These are phyloP conservation scores for Paracamarosporium sp. DNA, from an alignment of 2,329 filamentous ascomycete genomes.

Conservation along the genomic window DNA sequence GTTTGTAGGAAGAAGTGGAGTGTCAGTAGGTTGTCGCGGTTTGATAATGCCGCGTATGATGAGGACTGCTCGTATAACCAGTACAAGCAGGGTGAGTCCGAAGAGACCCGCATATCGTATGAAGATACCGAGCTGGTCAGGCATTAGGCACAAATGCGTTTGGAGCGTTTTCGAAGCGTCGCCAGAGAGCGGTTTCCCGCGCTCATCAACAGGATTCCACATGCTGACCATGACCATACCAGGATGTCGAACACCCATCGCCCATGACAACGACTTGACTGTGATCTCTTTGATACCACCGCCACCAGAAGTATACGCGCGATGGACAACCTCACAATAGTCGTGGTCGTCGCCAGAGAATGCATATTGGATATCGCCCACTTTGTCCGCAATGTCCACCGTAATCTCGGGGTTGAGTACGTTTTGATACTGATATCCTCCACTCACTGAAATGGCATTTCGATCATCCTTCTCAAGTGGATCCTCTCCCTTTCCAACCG, in stretches of 20 bases:
- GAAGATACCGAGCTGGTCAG: constrained; percentile 85
- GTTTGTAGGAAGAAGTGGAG: constrained; percentile 37
- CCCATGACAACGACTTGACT: constrained; percentile 93
- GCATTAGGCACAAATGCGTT: constrained; percentile 88
- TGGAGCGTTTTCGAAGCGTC: constrained; percentile 70
- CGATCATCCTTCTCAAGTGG: constrained; percentile 67
- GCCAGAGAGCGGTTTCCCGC: constrained; percentile 38
- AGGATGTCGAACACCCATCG: constrained; percentile 89
- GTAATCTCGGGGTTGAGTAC: constrained; percentile 82
- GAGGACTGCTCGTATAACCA: constrained; percentile 54
- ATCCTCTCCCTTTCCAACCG: constrained; percentile 65
- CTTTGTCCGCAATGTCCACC: constrained; percentile 73
- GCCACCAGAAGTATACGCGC: constrained; percentile 66
- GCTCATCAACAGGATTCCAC: constrained; percentile 83
- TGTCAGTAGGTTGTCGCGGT: constrained; percentile 12
- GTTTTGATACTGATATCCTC: constrained; percentile 96
- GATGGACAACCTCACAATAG: constrained; percentile 90
- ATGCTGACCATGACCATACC: constrained; percentile 89
- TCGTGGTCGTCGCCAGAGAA: constrained; percentile 98
- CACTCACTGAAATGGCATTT: constrained; percentile 78
- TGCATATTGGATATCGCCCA: constrained; percentile 82
- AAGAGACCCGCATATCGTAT: constrained; percentile 76
- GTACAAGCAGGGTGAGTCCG: constrained; percentile 56
- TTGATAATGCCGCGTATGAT: constrained; percentile 34
- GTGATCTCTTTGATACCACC: constrained; percentile 77